A percentile compares a stretch with the other conserved stretches of the same genome.
Conservation (phyloP, 192 early-diverging fungal species). For the Coemansia sp. region DNA sequence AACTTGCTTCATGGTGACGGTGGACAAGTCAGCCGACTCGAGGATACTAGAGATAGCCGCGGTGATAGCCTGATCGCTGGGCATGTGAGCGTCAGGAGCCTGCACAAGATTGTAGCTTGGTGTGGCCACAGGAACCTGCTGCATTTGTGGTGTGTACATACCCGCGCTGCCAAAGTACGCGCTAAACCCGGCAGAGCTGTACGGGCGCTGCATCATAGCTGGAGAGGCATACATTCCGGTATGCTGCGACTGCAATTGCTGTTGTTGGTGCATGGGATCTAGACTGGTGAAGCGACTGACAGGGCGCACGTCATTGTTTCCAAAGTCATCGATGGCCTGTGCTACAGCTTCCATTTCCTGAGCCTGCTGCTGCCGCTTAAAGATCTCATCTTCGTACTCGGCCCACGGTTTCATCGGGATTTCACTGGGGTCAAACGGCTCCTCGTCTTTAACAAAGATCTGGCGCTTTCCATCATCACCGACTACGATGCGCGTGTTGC, state of each 20-base stretch:
- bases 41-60: constrained; percentile 65
- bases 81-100: constrained; percentile 22
- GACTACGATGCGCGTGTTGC: constrained; percentile 85
- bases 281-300: constrained; percentile 30
- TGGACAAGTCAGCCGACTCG: constrained; percentile 64
- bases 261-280: neutral
- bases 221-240: neutral
- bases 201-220: constrained; percentile 6
- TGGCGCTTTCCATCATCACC: constrained; percentile 69
- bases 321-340: constrained; percentile 46
- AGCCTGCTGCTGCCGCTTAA: constrained; percentile 18
- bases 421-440: constrained; percentile 81
- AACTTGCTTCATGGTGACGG: constrained; percentile 78
- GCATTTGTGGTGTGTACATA: constrained; percentile 8
- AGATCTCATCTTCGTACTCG: constrained; percentile 68
- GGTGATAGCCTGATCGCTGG: constrained; percentile 59
- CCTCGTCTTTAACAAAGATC: constrained; percentile 67
- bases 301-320: constrained; percentile 19
- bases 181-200: constrained; percentile 25
- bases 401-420: constrained; percentile 87
- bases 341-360: constrained; percentile 28
- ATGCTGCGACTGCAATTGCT: neutral
- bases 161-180: constrained; percentile 26
- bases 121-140: constrained; percentile 17
- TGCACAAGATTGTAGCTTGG: constrained; percentile 27